Base-by-base conservation (phyloP, 352 stramenopile species). In the Blastocystis sp. region DNA sequence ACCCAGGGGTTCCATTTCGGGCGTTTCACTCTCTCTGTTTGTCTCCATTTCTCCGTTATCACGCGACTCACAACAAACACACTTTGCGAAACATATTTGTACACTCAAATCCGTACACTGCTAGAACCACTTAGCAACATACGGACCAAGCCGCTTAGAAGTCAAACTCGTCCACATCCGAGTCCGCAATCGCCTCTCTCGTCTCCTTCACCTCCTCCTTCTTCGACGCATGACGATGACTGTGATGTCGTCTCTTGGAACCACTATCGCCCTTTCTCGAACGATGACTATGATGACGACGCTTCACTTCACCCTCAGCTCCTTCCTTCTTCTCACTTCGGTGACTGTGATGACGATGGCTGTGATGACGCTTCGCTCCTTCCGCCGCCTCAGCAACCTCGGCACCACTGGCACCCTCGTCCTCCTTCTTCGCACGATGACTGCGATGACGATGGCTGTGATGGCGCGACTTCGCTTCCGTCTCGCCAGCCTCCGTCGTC, bases 51-150 rank as follows among this genome's bases (percentile, higher is more conserved):
- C n/a, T n/a, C n/a, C n/a, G n/a, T n/a, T n/a, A n/a, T n/a, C n/a
- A n/a, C n/a, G n/a, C n/a, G n/a, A n/a, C n/a, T n/a, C n/a, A n/a
- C n/a, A 55, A 55, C 45, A 55, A 55, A 55, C 45, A 55, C 9
- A 55, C 45, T 6, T 55, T n/a, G 45, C 45, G 45, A 55, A 55
- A 55, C 16, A 55, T 55, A 55, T 55, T 19, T 19, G 16, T 16
- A 55, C 45, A 55, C 45, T 55, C 45, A 55, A 55, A 55, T 55
- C 33, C 55, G 66, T 21, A 85, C 55, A 85, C 39, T 59, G 60
- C 70, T 85, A 85, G 74, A 85, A 85, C 74, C 74, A 85, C 74
- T 85, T 85, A 85, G 70, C 61, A 41, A 62, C 31, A 50, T 67
- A 31, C 41, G 26, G n/a, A 85, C 41, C 50, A 67, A 55, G 33